Evolutionary conservation across 2,329 filamentous ascomycete genomes (phyloP), one percentile per base, ranked within the genome.

Genomic region (Fusarium anthophilum): DNA sequence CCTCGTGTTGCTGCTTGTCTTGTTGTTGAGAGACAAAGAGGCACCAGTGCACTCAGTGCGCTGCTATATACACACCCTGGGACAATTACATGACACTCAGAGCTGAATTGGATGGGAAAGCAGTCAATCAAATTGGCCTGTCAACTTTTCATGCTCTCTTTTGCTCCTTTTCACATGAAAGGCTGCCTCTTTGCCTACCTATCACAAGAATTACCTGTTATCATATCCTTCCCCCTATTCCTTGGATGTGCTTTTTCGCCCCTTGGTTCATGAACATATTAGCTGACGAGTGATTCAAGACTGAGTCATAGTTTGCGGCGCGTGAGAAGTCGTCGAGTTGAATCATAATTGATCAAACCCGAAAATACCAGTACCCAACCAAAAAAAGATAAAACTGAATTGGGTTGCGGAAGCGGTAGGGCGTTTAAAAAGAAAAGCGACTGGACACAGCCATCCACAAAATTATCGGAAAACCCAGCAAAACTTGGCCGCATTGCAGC

Each of bases 281-380:
- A 59, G 50, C 66, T 75, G 66, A 74, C 55, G 39, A 68, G 50
- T 66, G 66, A 70, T 60, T 41, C 39, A 51, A 50, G 51, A 59
- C 59, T 77, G 76, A 78, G 62, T 78, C 76, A 78, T 74, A 63
- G 28, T 55, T 54, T 70, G 50, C 66, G 66, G 53, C 70, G 66
- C 61, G 54, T 74, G 70, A 70, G 68, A 37, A 26, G 38, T 71
- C 53, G 43, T 71, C 53, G 50, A 57, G 37, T 66, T 74, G 65
- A 72, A 69, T 66, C 72, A 72, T 64, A 64, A 56, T 65, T 75
- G 48, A 38, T 64, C 65, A 47, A 67, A 71, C 56, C 63, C 47
- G 50, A 73, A 54, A 72, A 70, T 64, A 60, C 57, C 55, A 69
- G 66, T 61, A 74, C 72, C 67, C 65, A 72, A 75, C 68, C 47